Base-by-base conservation (phyloP, 495 filamentous ascomycete genomes). In the Entonaema liquescens region DNA sequence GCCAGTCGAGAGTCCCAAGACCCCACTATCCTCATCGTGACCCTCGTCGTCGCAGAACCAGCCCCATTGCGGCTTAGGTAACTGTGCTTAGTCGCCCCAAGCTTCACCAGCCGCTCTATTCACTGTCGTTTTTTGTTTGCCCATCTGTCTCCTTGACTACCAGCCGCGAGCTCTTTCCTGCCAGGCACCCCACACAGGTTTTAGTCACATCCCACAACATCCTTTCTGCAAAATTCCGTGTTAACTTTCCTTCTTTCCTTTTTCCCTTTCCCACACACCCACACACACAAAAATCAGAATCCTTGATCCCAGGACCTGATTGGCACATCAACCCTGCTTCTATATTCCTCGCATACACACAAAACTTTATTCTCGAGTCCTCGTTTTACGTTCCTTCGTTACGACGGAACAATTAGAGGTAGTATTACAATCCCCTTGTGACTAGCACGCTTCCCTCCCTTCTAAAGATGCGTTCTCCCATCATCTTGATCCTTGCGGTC, bases 381-480 rank as follows among this genome's bases (percentile, higher is more conserved):
- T 11, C 42, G 12, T 26, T 47, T 12, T 12, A 19, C 42, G 19
- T 47, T 47, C 42, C 23, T 47, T 23, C 42, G 17, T 47, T 21
- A 5, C 42, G 42, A 47, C 21, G 42, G 42, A 47, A 47, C 42
- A 47, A 23, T 47, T 47, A 23, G 42, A 47, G 19, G 19, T 9
- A 11, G 42, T 47, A 13, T 13, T 5, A 47, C 42, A 23, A 47
- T 13, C 3, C 19, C 0, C 5, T 47, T 4, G 11, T 47, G 9
- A 23, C 31, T 7, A 47, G 8, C 21, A 19, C 17, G 17, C 3
- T 40, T 21, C 47, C 15, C 11, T 11, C 19, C 15, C 21, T 49
- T 29, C 21, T 15, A 38, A 69, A 26, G 40, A 77, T 77, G 75
- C 67, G 64, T 35, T 29, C 9, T 35, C 7, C 38, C 6, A 52